A percentile compares a stretch with the other conserved stretches of the same genome.
These are phyloP conservation scores for Aquilaria agallochum DNA, from an alignment of 441 rosid species.

Conservation along the genomic window DNA sequence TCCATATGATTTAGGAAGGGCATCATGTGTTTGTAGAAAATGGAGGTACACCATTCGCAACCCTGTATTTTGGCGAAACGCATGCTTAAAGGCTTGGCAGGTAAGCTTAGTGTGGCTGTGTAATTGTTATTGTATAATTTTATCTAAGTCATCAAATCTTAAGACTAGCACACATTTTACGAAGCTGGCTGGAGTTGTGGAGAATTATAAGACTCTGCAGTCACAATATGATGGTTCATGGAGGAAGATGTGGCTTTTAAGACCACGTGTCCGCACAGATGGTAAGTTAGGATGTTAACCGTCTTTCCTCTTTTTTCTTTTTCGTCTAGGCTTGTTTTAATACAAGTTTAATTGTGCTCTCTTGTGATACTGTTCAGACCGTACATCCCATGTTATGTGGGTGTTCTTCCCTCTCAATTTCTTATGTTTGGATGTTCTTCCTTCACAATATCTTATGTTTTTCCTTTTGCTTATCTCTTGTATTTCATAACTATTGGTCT, in stretches of 20 bases:
- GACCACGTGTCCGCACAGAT: slow-evolving; percentile 88
- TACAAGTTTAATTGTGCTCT: too few species aligned
- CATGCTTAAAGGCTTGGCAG: slow-evolving; percentile 97
- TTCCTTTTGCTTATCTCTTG: too few species aligned
- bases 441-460: too few species aligned
- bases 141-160: slow-evolving; percentile 5
- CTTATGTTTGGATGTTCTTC: too few species aligned
- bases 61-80: slow-evolving; percentile 91
- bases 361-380: too few species aligned
- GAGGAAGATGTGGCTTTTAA: slow-evolving; percentile 96
- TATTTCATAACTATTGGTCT: too few species aligned
- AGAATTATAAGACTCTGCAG: slow-evolving; percentile 79
- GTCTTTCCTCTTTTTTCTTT: slow-evolving; percentile 1
- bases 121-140: slow-evolving; percentile 9
- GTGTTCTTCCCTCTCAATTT: too few species aligned
- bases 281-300: slow-evolving; percentile 34
- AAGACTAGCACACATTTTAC: slow-evolving; percentile 12
- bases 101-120: slow-evolving; percentile 20
- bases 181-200: slow-evolving; percentile 73
- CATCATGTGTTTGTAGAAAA: slow-evolving; percentile 86
- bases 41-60: slow-evolving; percentile 93
- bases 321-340: neutral
- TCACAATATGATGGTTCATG: slow-evolving; percentile 83
- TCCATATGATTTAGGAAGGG: slow-evolving; percentile 85
- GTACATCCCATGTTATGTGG: too few species aligned